A percentile compares a stretch with the other conserved stretches of the same genome.
phyloP scores from a whole-genome alignment of 2,329 filamentous ascomycete species.

The Ceratocystis destructans region DNA sequence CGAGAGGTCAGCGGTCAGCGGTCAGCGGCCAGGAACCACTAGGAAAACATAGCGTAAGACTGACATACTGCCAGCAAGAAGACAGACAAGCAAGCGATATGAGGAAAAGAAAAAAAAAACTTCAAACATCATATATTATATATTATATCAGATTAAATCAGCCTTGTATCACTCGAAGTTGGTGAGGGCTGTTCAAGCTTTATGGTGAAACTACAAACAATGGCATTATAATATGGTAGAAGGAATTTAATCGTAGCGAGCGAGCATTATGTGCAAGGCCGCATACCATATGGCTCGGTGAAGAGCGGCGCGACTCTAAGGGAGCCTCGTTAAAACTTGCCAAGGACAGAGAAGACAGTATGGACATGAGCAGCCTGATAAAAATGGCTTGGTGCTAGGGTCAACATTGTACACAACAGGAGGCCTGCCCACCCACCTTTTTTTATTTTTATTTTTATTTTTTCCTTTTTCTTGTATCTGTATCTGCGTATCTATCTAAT shows the following conservation, averaged over 20 bases:
- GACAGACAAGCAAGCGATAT: not conserved
- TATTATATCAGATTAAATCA: not conserved
- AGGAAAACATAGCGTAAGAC: not conserved
- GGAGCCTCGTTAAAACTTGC: not conserved
- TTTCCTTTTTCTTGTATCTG: not conserved
- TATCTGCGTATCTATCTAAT: not conserved
- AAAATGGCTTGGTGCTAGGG: not conserved
- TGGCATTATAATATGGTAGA: not conserved
- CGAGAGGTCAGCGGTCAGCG: not conserved
- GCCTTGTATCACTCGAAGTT: conserved; percentile 4
- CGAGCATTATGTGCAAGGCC: too few relatives aligned
- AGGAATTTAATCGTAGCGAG: not conserved
- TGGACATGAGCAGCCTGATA: not conserved
- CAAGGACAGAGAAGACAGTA: not conserved
- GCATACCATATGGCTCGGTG: not conserved
- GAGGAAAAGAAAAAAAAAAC: not conserved
- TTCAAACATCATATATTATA: not conserved
- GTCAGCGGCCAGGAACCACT: conserved; percentile 6
- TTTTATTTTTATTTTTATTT: not conserved
- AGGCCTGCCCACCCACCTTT: not conserved
- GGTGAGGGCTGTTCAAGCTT: not conserved
- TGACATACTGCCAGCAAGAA: not conserved
- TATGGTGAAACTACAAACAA: not conserved
- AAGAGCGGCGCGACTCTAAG: not conserved
- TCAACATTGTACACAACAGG: not conserved